Evolutionary conservation across 108 stramenopile genomes (phyloP).

Genomic region (Discostella stelligeroides): DNA sequence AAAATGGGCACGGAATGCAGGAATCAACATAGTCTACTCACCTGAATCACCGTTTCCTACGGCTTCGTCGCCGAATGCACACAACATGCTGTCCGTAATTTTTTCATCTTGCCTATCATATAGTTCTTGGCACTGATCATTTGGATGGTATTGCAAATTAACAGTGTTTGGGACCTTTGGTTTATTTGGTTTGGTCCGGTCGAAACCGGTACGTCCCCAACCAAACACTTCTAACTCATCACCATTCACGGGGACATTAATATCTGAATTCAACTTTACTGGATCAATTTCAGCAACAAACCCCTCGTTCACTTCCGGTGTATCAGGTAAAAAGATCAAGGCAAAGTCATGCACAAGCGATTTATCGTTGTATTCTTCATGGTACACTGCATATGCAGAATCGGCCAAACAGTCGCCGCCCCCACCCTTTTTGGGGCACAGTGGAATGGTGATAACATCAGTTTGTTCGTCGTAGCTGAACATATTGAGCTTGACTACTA

Average conservation of each 20-base stretch:
- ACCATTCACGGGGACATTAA: background rate
- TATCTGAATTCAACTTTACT: background rate
- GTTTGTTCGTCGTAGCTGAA: too few species aligned
- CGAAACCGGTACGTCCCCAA: background rate
- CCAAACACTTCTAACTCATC: conserved; percentile 1
- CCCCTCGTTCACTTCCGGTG: background rate
- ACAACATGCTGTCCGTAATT: too few species aligned
- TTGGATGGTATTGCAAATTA: background rate
- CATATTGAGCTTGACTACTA: too few species aligned
- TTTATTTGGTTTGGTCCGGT: background rate
- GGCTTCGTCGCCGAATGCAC: too few species aligned
- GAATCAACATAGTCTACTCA: too few species aligned
- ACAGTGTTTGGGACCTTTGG: background rate
- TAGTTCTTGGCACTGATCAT: background rate
- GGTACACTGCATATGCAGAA: background rate
- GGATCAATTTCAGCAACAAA: background rate
- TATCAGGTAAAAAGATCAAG: background rate
- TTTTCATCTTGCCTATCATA: too few species aligned
- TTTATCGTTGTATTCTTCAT: background rate
- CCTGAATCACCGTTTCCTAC: too few species aligned
- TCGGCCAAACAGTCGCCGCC: background rate
- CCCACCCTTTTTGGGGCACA: too few species aligned
- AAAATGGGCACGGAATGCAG: too few species aligned
- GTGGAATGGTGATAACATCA: too few species aligned
- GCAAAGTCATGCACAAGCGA: background rate